Evolutionary conservation across 257 asterid genomes (phyloP).

Genomic region (Nemophila menziesii): DNA sequence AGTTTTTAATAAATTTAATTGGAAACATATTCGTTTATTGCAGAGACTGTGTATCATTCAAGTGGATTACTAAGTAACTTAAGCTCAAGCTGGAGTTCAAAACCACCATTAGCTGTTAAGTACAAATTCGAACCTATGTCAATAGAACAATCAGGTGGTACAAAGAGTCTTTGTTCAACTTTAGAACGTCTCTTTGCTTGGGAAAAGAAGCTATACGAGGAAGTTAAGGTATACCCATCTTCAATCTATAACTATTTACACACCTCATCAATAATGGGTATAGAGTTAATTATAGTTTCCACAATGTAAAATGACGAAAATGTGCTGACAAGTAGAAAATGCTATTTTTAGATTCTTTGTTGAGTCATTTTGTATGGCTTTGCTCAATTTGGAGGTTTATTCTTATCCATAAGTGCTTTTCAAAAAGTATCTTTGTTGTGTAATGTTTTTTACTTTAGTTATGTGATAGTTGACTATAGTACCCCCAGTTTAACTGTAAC

Average conservation of each 20-base stretch:
- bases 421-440: slow-evolving; percentile 14
- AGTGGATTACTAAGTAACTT: slow-evolving; percentile 83
- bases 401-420: slow-evolving; percentile 22
- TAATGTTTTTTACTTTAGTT: slow-evolving; percentile 16
- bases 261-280: not conserved
- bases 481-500: slow-evolving; percentile 17
- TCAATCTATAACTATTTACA: slow-evolving; percentile 2
- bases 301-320: slow-evolving; percentile 16
- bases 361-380: slow-evolving; percentile 22
- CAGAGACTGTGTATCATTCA: slow-evolving; percentile 96
- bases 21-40: slow-evolving; percentile 5
- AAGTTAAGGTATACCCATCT: slow-evolving; percentile 67
- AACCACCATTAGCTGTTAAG: slow-evolving; percentile 90
- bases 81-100: slow-evolving; percentile 95
- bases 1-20: too few species aligned
- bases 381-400: slow-evolving; percentile 19
- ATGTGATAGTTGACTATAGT: slow-evolving; percentile 17
- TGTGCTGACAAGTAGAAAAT: slow-evolving; percentile 12
- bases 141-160: slow-evolving; percentile 46
- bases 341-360: slow-evolving; percentile 8
- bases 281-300: slow-evolving; percentile 9
- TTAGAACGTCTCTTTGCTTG: slow-evolving; percentile 92
- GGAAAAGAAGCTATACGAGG: slow-evolving; percentile 91
- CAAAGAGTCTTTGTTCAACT: slow-evolving; percentile 77
- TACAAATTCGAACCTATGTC: slow-evolving; percentile 66